Conservation (phyloP, 371 early-diverging fungal species). For the Mucor lusitanicus region DNA sequence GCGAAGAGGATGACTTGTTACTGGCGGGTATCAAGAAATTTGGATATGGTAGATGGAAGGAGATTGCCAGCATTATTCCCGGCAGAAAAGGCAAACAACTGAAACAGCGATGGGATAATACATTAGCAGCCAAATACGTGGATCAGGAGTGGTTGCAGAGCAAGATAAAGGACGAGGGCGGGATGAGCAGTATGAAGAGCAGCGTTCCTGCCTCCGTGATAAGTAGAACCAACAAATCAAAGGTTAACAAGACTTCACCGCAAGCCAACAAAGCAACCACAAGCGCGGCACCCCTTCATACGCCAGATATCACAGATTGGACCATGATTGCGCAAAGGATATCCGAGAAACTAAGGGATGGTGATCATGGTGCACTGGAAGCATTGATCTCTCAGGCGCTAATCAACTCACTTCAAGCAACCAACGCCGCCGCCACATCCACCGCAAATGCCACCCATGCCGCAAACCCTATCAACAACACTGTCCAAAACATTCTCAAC, state of each 20-base stretch:
- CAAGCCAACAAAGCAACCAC: background rate
- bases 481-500: slow-evolving; percentile 14
- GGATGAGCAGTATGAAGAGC: background rate
- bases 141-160: slow-evolving; percentile 43
- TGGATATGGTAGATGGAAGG: slow-evolving; percentile 52
- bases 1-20: slow-evolving; percentile 47
- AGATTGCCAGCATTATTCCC: slow-evolving; percentile 41
- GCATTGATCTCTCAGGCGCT: slow-evolving; percentile 43
- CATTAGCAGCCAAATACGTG: slow-evolving; percentile 44
- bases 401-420: slow-evolving; percentile 13
- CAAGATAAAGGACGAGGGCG: slow-evolving; percentile 29
- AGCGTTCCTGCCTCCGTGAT: background rate
- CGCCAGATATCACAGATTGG: slow-evolving; percentile 33
- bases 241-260: background rate
- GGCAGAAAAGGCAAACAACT: slow-evolving; percentile 49
- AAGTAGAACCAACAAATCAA: background rate
- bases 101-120: slow-evolving; percentile 51
- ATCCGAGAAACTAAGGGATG: slow-evolving; percentile 41
- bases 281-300: background rate
- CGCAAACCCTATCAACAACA: background rate
- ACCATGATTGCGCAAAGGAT: slow-evolving; percentile 40
- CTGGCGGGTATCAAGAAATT: slow-evolving; percentile 42
- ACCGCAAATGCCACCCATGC: background rate
- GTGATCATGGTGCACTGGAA: slow-evolving; percentile 44
- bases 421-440: background rate